These are phyloP conservation scores for Colletotrichum neosansevieriae DNA, from an alignment of 2,329 filamentous ascomycete species.

Conservation along the genomic window DNA sequence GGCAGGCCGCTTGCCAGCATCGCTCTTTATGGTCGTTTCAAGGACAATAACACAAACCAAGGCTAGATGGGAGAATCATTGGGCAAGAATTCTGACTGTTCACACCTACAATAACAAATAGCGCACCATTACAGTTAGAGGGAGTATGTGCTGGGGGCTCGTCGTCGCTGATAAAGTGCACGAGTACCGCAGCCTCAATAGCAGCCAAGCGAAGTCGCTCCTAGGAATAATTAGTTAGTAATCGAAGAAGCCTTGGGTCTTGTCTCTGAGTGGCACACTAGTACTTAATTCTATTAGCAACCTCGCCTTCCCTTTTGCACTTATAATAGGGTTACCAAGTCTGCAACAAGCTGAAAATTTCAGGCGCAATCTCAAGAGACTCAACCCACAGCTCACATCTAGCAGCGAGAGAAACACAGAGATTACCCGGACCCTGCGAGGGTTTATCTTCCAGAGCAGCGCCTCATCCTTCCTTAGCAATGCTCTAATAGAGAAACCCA, in stretches of 20 bases:
- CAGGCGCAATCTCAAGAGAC: not conserved
- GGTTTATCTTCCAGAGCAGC: not conserved
- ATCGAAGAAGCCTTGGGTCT: not conserved
- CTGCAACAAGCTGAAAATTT: not conserved
- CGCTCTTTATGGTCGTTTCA: not conserved
- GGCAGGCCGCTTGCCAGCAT: not conserved
- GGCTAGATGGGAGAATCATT: not conserved
- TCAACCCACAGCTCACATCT: not conserved
- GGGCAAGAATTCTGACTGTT: not conserved
- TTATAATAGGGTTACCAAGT: not conserved
- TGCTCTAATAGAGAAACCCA: not conserved
- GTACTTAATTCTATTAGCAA: not conserved
- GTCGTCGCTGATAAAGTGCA: not conserved
- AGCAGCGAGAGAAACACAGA: not conserved
- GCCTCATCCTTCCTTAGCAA: not conserved
- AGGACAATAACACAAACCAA: not conserved
- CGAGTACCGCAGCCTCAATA: not conserved
- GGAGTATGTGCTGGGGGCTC: not conserved
- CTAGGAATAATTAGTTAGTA: not conserved
- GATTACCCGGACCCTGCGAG: not conserved
- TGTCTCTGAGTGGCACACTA: not conserved
- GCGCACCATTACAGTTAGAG: not conserved
- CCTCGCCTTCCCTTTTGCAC: not conserved
- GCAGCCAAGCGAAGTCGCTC: not conserved
- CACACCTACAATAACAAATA: not conserved